phyloP scores from a whole-genome alignment of 1,139 yeast genomes.

The Blastobotrys indianensis region DNA sequence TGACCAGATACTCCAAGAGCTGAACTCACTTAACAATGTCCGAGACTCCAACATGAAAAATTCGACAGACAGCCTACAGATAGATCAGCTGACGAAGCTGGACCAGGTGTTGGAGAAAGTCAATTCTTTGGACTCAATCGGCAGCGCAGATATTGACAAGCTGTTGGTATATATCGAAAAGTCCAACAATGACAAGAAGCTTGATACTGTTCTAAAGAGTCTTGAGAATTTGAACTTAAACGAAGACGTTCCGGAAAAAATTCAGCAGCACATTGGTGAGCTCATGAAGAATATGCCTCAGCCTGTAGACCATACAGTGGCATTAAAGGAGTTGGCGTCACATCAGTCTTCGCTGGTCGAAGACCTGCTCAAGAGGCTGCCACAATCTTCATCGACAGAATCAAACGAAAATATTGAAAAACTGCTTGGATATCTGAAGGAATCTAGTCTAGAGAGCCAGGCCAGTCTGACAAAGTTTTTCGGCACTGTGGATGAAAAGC shows the following conservation, averaged over 20 bases:
- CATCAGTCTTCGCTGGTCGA: neutral
- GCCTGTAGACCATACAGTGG: neutral
- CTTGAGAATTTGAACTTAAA: no score
- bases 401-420: neutral
- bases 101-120: neutral
- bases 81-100: neutral
- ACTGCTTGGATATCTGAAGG: slow-evolving; percentile 2
- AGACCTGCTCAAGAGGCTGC: neutral
- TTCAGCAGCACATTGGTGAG: neutral
- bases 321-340: neutral
- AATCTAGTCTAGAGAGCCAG: neutral
- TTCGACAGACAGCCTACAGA: no score
- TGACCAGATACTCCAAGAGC: neutral
- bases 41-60: no score
- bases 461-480: slow-evolving; percentile 2
- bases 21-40: neutral
- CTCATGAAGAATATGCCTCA: neutral
- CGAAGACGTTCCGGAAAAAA: no score
- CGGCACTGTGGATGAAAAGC: slow-evolving; percentile 3
- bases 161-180: neutral
- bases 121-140: neutral
- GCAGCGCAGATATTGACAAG: neutral
- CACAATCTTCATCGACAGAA: neutral
- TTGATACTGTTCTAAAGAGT: neutral
- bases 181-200: neutral